Base-by-base conservation (phyloP, 371 early-diverging fungal species). In the Mortierella sp. region DNA sequence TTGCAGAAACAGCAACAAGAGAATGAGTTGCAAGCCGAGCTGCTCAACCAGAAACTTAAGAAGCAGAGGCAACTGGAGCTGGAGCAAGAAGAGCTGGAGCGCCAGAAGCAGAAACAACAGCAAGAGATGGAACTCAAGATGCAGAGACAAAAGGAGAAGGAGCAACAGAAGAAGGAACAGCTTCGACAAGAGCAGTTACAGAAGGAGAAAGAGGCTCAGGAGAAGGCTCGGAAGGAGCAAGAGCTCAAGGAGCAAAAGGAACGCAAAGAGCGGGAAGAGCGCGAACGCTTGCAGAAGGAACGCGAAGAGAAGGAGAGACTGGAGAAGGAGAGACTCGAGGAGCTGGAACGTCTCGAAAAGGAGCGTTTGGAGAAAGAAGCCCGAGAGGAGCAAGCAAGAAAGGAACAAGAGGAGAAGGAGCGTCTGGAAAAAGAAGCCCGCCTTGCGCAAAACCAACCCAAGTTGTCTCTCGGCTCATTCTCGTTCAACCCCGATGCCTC, bases 401-500 rank as follows among this genome's bases (percentile, higher is more conserved):
- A 73, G 58, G 80, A 73, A 16, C 75, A 50, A 26, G 76, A 79
- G 47, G 81, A 81, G 26, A 71, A 55, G n/a, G 76, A 79, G 31
- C 72, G 55, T 19, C 52, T 60, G 52, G 79, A 78, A 42, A 72
- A 75, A 72, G 79, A 80, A 47, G 87, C 70, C 0, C 72, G 65
- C 24, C 47, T 76, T 71, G 75, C 78, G 11, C 80, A 76, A 73
- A 78, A 70, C 72, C 77, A 78, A 24, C 80, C 85, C 26, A 45
- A 44, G 19, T 52, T 84, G 21, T 73, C 85, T 8, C 45, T 84
- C 48, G 85, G 85, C 48, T 84, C 85, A 1, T 84, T 84, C 58
- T 70, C 85, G 8, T 84, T 84, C 79, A 81, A 84, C 52, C 85
- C 85, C 13, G 81, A 84, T 70, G 60, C 81, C 2, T 76, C 85